phyloP scores from a whole-genome alignment of 2,329 filamentous ascomycete genomes.

The Xylaria sp. region DNA sequence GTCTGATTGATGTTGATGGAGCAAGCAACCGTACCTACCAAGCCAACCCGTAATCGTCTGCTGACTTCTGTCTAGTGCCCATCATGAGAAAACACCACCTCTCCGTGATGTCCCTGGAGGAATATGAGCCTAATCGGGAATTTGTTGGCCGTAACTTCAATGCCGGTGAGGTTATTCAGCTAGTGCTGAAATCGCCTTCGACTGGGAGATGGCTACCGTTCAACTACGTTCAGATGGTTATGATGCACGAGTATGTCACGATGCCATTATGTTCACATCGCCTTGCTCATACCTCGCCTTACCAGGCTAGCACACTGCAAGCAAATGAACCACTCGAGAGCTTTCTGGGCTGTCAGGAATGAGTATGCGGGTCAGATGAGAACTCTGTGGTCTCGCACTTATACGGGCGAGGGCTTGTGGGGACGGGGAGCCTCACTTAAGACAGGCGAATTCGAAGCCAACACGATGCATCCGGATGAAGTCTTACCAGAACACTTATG shows the following conservation, averaged over 20 bases:
- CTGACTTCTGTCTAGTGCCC: slow-evolving; percentile 52
- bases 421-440: slow-evolving; percentile 67
- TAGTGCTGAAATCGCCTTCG: slow-evolving; percentile 71
- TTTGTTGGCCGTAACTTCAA: slow-evolving; percentile 92
- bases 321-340: slow-evolving; percentile 85
- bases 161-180: slow-evolving; percentile 81
- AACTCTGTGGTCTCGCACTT: slow-evolving; percentile 67
- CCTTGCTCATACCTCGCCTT: slow-evolving; percentile 10
- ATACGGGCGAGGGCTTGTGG: slow-evolving; percentile 84
- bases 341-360: slow-evolving; percentile 81
- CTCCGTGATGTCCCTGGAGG: slow-evolving; percentile 72
- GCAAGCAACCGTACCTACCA: not conserved
- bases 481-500: slow-evolving; percentile 72
- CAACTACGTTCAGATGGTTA: slow-evolving; percentile 86
- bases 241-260: slow-evolving; percentile 75
- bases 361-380: slow-evolving; percentile 72
- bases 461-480: slow-evolving; percentile 56
- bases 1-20: not conserved
- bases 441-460: slow-evolving; percentile 61
- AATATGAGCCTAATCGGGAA: slow-evolving; percentile 78
- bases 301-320: slow-evolving; percentile 77
- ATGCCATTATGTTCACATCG: not conserved
- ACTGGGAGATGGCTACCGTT: slow-evolving; percentile 77
- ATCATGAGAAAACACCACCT: slow-evolving; percentile 70
- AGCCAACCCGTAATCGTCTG: not conserved